Evolutionary conservation across 495 filamentous ascomycete genomes (phyloP), one percentile per base, ranked within the genome.

Genomic region (Trichoderma erinaceum): DNA sequence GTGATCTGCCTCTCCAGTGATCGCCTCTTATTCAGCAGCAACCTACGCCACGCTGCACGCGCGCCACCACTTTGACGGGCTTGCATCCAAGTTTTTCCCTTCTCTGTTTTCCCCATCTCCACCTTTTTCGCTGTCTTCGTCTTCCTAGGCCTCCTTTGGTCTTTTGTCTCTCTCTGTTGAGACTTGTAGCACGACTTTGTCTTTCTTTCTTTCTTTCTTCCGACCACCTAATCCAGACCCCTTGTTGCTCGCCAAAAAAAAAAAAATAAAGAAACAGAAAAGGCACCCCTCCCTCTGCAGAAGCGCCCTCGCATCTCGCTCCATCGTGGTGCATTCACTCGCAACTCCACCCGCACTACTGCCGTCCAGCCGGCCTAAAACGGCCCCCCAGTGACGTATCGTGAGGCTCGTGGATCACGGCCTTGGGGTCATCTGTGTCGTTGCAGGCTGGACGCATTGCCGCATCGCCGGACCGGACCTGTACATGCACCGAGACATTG

Each of bases 301-400:
- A 38, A 38, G 35, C 35, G 35, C 56, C 56, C 56, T 32, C 56
- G 12, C 56, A 61, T 29, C 8, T 29, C 23, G 25, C 56, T 61
- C 25, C 56, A 61, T 61, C 56, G 56, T 32, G 56, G 16, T 21
- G 16, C 56, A 21, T 23, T 32, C 27, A 23, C 56, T 16, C 56
- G 13, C 23, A 11, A 61, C 56, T 61, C 56, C 56, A 61, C 56
- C 23, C 56, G 25, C 56, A 61, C 56, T 27, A 58, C 21, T 12
- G 7, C 50, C 50, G 15, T 48, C 44, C 44, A 48, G 50, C 50
- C 50, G 50, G 16, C 50, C 50, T 61, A 61, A 61, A 61, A 58
- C 50, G 23, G 56, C 56, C 56, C 56, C 25, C 56, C 56, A 32
- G 56, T 61, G 56, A 61, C 56, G 56, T 61, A 61, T 61, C 56